Evolutionary conservation across 2,329 filamentous ascomycete genomes (phyloP).

Genomic region (Hawksworthiomyces lignivorus): DNA sequence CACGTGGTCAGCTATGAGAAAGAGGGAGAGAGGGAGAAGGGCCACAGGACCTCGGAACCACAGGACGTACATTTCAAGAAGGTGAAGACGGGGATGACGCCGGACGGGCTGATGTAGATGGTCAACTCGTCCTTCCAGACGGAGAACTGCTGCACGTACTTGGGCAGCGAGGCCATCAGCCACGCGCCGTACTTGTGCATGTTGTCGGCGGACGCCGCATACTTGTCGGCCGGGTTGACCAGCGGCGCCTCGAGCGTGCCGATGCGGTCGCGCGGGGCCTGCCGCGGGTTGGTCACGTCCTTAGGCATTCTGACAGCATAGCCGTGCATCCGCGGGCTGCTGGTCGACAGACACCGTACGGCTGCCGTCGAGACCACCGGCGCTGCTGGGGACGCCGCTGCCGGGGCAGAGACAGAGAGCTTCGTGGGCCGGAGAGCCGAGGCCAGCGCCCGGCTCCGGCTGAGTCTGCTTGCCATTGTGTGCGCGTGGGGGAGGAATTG

Average conservation of each 20-base stretch:
- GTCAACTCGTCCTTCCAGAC: slow-evolving; percentile 99
- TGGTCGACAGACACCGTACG: slow-evolving; percentile 43
- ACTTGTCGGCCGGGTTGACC: slow-evolving; percentile 90
- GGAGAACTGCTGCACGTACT: slow-evolving; percentile 98
- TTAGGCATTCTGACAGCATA: slow-evolving; percentile 50
- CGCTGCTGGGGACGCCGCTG: neutral
- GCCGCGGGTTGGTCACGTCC: slow-evolving; percentile 59
- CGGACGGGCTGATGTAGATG: slow-evolving; percentile 82
- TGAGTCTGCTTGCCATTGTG: slow-evolving; percentile 53
- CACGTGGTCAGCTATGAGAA: neutral
- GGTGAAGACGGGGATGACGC: slow-evolving; percentile 82
- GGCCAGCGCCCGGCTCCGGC: slow-evolving; percentile 47
- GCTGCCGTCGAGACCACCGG: slow-evolving; percentile 7
- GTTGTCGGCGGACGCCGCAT: slow-evolving; percentile 74
- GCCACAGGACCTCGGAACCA: neutral
- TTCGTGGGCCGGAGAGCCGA: slow-evolving; percentile 48
- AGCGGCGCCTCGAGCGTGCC: slow-evolving; percentile 68
- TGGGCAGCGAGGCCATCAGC: slow-evolving; percentile 91
- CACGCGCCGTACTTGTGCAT: slow-evolving; percentile 95
- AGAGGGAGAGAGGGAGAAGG: slow-evolving; percentile 1
- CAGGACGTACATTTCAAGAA: slow-evolving; percentile 69
- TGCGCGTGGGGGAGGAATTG: too few species aligned
- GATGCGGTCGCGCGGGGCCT: slow-evolving; percentile 48
- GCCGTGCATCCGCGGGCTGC: slow-evolving; percentile 35
- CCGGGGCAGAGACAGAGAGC: slow-evolving; percentile 32